Conservation (phyloP, 768 basidiomycete species). For the Rhizopogon vinicolor region DNA sequence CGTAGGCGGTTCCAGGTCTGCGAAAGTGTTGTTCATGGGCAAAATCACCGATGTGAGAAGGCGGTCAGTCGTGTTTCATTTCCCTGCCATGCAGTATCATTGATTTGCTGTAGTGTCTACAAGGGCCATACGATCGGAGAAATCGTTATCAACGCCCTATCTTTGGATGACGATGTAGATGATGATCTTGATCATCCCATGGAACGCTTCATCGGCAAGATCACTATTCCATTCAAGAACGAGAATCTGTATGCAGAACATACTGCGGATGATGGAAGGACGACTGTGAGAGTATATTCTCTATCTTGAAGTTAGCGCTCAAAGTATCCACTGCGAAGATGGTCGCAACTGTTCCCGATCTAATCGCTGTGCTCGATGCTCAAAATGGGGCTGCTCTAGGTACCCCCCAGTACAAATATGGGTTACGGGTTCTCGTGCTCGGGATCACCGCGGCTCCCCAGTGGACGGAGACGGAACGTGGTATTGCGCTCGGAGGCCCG, state of each 20-base stretch:
- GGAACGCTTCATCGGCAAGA: constrained; percentile 22
- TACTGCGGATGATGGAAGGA: constrained; percentile 23
- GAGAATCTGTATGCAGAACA: constrained; percentile 52
- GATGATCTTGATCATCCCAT: constrained; percentile 16
- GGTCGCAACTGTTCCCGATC: constrained; percentile 57
- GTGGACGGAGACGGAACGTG: constrained; percentile 48
- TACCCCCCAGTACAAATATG: constrained; percentile 59
- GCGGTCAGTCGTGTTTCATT: constrained; percentile 12
- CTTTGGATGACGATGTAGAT: constrained; percentile 23
- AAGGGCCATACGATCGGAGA: constrained; percentile 38
- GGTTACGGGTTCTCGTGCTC: constrained; percentile 52
- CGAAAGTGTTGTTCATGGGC: constrained; percentile 47
- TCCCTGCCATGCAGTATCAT: neutral
- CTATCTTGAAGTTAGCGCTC: neutral
- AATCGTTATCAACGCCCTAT: constrained; percentile 25
- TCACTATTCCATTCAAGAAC: constrained; percentile 59
- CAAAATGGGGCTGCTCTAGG: constrained; percentile 59
- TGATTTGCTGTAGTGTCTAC: constrained; percentile 12
- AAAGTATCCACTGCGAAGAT: constrained; percentile 28
- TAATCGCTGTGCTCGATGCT: constrained; percentile 60
- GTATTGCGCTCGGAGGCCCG: constrained; percentile 49
- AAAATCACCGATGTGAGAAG: constrained; percentile 53
- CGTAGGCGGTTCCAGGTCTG: constrained; percentile 30
- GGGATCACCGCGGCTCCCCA: constrained; percentile 44
- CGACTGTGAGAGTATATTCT: constrained; percentile 9